Evolutionary conservation across 768 basidiomycete genomes (phyloP).

Genomic region (Fistulinella prunicolor): DNA sequence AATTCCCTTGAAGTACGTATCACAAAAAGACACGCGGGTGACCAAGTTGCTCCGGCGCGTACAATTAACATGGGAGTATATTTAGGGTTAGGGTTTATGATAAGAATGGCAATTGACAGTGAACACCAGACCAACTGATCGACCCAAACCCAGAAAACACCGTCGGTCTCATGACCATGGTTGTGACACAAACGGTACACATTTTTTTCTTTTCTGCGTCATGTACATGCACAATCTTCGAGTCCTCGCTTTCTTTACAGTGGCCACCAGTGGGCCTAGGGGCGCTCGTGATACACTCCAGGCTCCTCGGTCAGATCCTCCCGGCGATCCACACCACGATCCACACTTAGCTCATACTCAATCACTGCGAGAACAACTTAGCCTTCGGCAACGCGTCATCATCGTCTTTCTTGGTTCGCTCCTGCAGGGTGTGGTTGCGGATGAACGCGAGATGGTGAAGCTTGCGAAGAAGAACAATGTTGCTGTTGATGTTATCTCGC

Average conservation of each 20-base stretch:
- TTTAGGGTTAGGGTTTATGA: slow-evolving; percentile 40
- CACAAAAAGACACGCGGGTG: too few relatives aligned
- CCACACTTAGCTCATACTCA: slow-evolving; percentile 90
- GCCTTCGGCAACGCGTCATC: slow-evolving; percentile 92
- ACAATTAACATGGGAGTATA: too few relatives aligned
- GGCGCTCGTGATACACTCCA: slow-evolving; percentile 93
- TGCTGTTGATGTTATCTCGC: slow-evolving; percentile 86
- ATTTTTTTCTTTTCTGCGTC: slow-evolving; percentile 3
- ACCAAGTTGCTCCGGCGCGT: too few relatives aligned
- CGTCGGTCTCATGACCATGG: slow-evolving; percentile 98
- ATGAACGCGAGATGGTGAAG: slow-evolving; percentile 78
- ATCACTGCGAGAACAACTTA: slow-evolving; percentile 99
- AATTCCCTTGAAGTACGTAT: too few relatives aligned
- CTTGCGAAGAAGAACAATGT: slow-evolving; percentile 99
- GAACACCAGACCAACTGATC: slow-evolving; percentile 92
- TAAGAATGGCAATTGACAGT: slow-evolving; percentile 97
- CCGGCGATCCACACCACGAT: slow-evolving; percentile 82
- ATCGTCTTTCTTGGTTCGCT: slow-evolving; percentile 94
- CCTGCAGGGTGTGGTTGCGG: slow-evolving; percentile 62
- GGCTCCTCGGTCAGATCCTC: slow-evolving; percentile 90
- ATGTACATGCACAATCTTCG: slow-evolving; percentile 4
- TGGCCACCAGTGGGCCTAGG: slow-evolving; percentile 86
- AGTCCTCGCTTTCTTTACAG: too few relatives aligned
- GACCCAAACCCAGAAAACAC: slow-evolving; percentile 97
- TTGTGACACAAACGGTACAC: slow-evolving; percentile 88